Percentiles rank a stretch among this genome's conserved stretches.
These are phyloP conservation scores for Penicillium psychrosexuale DNA, from an alignment of 2,329 filamentous ascomycete species.

Conservation along the genomic window DNA sequence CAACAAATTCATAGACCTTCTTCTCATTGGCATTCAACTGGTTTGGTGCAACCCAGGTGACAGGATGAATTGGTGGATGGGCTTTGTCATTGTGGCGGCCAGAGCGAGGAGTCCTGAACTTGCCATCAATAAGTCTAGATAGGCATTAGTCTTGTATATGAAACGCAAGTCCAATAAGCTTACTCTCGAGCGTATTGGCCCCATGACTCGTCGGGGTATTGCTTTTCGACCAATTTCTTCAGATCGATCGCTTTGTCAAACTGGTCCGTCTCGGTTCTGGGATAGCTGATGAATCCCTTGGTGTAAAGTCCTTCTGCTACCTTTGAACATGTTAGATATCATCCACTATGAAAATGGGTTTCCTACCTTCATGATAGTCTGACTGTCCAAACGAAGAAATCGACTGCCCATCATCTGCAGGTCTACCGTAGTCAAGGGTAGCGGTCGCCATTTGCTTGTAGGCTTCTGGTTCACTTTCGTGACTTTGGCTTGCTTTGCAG, in stretches of 20 bases:
- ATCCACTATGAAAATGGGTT: background rate
- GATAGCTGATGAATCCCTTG: slow-evolving; percentile 95
- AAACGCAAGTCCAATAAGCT: slow-evolving; percentile 6
- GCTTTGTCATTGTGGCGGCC: slow-evolving; percentile 93
- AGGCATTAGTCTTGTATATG: background rate
- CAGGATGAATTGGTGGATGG: slow-evolving; percentile 93
- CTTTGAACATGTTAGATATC: slow-evolving; percentile 24
- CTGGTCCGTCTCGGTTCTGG: slow-evolving; percentile 92
- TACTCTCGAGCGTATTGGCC: slow-evolving; percentile 70
- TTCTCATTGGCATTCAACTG: slow-evolving; percentile 64
- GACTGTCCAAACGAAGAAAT: slow-evolving; percentile 85
- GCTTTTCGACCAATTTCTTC: slow-evolving; percentile 74
- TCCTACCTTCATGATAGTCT: slow-evolving; percentile 74
- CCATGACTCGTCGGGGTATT: slow-evolving; percentile 74
- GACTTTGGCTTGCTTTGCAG: slow-evolving; percentile 72
- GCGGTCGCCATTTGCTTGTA: slow-evolving; percentile 87
- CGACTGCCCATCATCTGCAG: slow-evolving; percentile 91
- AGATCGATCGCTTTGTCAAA: slow-evolving; percentile 91
- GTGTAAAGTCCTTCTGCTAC: slow-evolving; percentile 84
- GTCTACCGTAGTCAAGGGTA: slow-evolving; percentile 93
- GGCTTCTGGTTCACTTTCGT: slow-evolving; percentile 85
- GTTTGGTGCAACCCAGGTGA: slow-evolving; percentile 70
- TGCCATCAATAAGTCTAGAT: slow-evolving; percentile 63
- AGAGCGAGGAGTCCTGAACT: slow-evolving; percentile 74
- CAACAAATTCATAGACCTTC: slow-evolving; percentile 87